Evolutionary conservation across 2,329 filamentous ascomycete species (phyloP).

Genomic region (Microdochium trichocladiopsis): DNA sequence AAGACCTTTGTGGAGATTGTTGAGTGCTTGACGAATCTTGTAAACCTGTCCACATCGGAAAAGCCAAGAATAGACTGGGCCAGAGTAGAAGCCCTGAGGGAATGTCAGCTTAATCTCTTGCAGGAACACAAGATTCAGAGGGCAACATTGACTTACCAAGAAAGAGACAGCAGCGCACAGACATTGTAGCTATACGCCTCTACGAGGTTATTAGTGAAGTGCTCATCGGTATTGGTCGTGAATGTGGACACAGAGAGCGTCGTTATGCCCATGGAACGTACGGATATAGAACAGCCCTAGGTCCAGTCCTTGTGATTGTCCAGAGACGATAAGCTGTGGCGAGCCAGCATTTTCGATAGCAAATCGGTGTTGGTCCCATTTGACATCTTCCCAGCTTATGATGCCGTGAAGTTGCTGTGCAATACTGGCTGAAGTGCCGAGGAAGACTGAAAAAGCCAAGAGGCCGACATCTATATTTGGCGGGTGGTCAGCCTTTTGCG

Average conservation of each 20-base stretch:
- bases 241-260: neutral
- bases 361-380: constrained; percentile 28
- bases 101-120: neutral
- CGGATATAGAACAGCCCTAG: constrained; percentile 39
- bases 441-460: constrained; percentile 25
- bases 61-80: constrained; percentile 25
- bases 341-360: constrained; percentile 23
- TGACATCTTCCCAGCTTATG: constrained; percentile 28
- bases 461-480: constrained; percentile 29
- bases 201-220: constrained; percentile 13
- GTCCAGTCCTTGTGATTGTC: constrained; percentile 31
- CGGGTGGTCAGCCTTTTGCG: neutral
- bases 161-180: constrained; percentile 36
- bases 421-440: constrained; percentile 30
- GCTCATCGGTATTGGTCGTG: neutral
- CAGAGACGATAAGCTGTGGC: constrained; percentile 33
- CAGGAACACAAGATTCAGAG: neutral
- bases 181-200: constrained; percentile 44
- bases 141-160: constrained; percentile 26
- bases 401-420: constrained; percentile 35
- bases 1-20: constrained; percentile 22
- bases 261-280: constrained; percentile 15
- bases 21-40: constrained; percentile 14
- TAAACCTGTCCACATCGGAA: constrained; percentile 15
- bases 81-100: constrained; percentile 25